Evolutionary conservation across 2,329 filamentous ascomycete genomes (phyloP).

Genomic region (Colletotrichum incanum): DNA sequence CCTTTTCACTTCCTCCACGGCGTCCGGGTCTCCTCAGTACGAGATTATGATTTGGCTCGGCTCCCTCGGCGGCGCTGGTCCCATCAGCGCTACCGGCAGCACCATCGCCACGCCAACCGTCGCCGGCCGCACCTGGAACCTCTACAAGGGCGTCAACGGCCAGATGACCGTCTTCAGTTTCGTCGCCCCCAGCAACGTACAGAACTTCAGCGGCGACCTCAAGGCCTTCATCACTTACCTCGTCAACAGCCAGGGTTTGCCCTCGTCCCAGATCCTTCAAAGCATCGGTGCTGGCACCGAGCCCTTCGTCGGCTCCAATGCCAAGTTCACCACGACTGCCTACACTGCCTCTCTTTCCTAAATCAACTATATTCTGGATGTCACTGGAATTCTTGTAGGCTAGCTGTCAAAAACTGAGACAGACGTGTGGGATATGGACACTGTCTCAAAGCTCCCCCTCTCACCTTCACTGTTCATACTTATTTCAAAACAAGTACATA

Average conservation of each 20-base stretch:
- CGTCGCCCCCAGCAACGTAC: slow-evolving; percentile 58
- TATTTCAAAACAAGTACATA: slow-evolving; percentile 30
- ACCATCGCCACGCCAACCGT: slow-evolving; percentile 69
- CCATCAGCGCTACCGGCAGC: slow-evolving; percentile 65
- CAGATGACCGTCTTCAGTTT: slow-evolving; percentile 74
- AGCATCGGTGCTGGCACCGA: slow-evolving; percentile 70
- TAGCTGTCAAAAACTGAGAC: slow-evolving; percentile 20
- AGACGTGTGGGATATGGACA: slow-evolving; percentile 5
- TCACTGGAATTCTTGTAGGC: not conserved
- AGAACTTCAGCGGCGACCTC: slow-evolving; percentile 71
- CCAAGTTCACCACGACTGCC: slow-evolving; percentile 45
- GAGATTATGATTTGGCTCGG: slow-evolving; percentile 79
- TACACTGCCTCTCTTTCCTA: slow-evolving; percentile 32
- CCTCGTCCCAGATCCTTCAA: slow-evolving; percentile 51
- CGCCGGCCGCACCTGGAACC: slow-evolving; percentile 68
- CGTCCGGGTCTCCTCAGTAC: slow-evolving; percentile 63
- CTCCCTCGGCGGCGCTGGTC: slow-evolving; percentile 70
- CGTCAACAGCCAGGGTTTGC: slow-evolving; percentile 61
- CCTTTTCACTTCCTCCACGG: slow-evolving; percentile 68
- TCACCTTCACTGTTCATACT: slow-evolving; percentile 23
- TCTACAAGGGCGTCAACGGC: slow-evolving; percentile 75
- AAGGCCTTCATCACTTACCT: slow-evolving; percentile 72
- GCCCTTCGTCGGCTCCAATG: slow-evolving; percentile 66
- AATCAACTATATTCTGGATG: not conserved
- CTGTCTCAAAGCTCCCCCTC: slow-evolving; percentile 5